Evolutionary conservation across 345 rosid genomes (phyloP).

Genomic region (Hirschfeldia incana): DNA sequence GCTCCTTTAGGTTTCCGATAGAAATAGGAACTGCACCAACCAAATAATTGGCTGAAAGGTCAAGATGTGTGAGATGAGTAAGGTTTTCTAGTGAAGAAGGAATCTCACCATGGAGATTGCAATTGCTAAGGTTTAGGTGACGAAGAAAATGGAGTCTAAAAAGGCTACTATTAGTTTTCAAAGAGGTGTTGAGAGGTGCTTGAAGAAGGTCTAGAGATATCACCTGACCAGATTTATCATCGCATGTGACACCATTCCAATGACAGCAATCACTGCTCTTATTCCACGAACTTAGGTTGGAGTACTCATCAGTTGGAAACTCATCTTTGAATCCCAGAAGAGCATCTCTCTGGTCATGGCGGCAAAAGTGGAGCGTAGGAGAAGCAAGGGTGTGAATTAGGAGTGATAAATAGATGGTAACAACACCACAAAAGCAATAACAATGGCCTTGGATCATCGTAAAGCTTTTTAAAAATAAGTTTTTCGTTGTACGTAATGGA

Average conservation of each 20-base stretch:
- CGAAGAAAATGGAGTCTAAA: background rate
- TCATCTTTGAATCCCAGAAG: background rate
- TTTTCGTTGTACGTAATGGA: background rate
- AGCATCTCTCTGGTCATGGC: background rate
- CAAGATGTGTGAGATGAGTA: background rate
- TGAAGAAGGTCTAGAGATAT: background rate
- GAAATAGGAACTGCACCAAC: background rate
- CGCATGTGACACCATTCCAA: background rate
- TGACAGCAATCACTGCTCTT: background rate
- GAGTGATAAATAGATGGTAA: background rate
- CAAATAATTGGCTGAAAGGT: background rate
- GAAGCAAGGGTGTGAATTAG: background rate
- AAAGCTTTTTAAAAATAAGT: background rate
- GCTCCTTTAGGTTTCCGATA: background rate
- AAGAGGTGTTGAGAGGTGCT: background rate
- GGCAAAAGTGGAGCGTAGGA: slow-evolving; percentile 3
- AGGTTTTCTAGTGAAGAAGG: background rate
- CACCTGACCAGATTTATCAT: background rate
- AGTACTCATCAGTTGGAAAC: background rate
- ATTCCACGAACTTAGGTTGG: background rate
- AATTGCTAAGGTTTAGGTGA: background rate
- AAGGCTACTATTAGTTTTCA: background rate
- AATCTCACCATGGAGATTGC: background rate
- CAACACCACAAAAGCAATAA: background rate
- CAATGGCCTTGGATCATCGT: background rate